phyloP scores from a whole-genome alignment of 2,329 filamentous ascomycete species.

The Diplodia mutila region DNA sequence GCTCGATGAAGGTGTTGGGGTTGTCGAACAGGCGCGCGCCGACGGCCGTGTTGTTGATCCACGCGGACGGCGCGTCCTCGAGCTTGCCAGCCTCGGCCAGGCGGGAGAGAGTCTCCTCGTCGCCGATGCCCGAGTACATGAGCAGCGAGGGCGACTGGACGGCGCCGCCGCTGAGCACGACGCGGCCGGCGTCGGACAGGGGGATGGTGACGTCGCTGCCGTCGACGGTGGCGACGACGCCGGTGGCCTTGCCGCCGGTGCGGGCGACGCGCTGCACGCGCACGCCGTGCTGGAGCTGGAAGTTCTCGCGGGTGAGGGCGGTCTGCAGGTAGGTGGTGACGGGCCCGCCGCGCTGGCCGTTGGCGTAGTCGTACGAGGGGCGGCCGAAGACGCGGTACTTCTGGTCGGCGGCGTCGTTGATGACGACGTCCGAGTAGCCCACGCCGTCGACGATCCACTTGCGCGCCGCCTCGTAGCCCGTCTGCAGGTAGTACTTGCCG shows the following conservation, averaged over 20 bases:
- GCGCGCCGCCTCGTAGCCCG: conserved; percentile 52
- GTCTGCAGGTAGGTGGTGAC: conserved; percentile 55
- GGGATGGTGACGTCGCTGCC: conserved; percentile 38
- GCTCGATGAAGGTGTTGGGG: conserved; percentile 59
- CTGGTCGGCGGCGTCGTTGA: conserved; percentile 51
- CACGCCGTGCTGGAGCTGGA: conserved; percentile 46
- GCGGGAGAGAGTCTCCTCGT: conserved; percentile 25
- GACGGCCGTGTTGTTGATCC: conserved; percentile 56
- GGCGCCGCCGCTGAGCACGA: conserved; percentile 46
- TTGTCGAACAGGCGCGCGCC: conserved; percentile 60
- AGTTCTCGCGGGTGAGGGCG: conserved; percentile 42
- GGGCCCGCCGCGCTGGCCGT: conserved; percentile 56
- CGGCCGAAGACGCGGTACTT: conserved; percentile 56
- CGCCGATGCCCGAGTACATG: conserved; percentile 48
- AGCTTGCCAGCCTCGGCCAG: conserved; percentile 45
- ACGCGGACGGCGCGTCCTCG: conserved; percentile 42
- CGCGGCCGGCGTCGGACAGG: conserved; percentile 37
- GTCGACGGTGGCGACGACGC: conserved; percentile 45
- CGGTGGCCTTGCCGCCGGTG: conserved; percentile 45
- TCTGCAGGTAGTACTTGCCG: conserved; percentile 52
- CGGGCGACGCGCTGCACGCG: conserved; percentile 53
- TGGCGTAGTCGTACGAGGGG: conserved; percentile 53
- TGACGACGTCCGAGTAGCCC: conserved; percentile 52
- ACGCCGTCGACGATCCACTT: conserved; percentile 57
- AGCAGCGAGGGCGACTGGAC: conserved; percentile 36